Evolutionary conservation across 2,329 filamentous ascomycete genomes (phyloP), one percentile per base, ranked within the genome.

Genomic region (Pseudomassariella vexata): DNA sequence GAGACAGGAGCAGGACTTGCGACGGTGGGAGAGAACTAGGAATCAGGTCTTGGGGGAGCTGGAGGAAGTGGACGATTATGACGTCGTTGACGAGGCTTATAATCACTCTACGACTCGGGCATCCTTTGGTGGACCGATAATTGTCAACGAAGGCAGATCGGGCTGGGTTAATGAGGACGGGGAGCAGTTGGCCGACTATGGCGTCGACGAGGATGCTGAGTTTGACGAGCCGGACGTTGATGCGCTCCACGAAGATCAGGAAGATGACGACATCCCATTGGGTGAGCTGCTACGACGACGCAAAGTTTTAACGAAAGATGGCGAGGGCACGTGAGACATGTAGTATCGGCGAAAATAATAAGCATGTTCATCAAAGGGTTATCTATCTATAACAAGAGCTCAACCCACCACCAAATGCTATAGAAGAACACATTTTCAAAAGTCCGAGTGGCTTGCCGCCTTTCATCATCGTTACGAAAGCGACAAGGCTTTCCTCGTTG

Each of bases 161-260:
- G 71, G 63, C 5, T 92, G 85, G 85, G 76, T 69, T 0, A 90
- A 89, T 44, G 68, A 75, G 0, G 84, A 90, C 32, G 85, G 85
- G 2, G 83, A 90, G 49, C 66, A 76, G 20, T 58, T 92, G 30
- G 67, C 73, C 24, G 85, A 92, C 47, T 92, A 80, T 49, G 85
- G 85, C 2, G 84, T 92, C 0, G 85, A 90, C 45, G 82, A 87
- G 47, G 82, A 85, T 10, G 73, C 70, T 1, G 81, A 87, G 35
- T 49, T 46, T 19, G 50, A 54, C 24, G 49, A 51, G 24, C 24
- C 23, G 8, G 26, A 36, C 9, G 47, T 50, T 7, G 63, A 69
- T 9, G 65, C 67, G 0, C 73, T 19, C 2, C 6, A 18, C 9
- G 31, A 23, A 11, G 29, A 24, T 15, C 28, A 24, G n/a, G 40